A percentile compares a stretch with the other conserved stretches of the same genome.
Conservation (phyloP, 306 rosid species). For the Fragaria nilgerrensis region DNA sequence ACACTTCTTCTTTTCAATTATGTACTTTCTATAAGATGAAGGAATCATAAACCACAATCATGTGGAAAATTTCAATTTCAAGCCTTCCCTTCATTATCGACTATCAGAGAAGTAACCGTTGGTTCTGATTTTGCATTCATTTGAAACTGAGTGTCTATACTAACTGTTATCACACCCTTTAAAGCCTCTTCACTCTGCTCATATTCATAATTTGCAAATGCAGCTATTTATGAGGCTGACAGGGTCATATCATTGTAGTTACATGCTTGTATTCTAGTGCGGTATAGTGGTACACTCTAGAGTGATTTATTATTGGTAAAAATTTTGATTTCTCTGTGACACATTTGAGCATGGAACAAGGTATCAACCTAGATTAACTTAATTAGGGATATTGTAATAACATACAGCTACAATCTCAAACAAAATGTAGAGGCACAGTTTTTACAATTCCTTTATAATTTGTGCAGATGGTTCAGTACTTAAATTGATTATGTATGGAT, state of each 20-base stretch:
- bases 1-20: slow-evolving; percentile 9
- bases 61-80: neutral
- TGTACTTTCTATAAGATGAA: neutral
- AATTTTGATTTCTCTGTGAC: neutral
- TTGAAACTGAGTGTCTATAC: neutral
- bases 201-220: neutral
- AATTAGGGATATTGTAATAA: neutral
- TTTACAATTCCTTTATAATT: neutral
- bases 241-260: neutral
- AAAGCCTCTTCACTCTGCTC: neutral
- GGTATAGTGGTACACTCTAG: neutral
- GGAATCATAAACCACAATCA: too few relatives aligned
- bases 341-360: neutral
- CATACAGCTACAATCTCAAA: neutral
- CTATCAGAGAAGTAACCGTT: neutral
- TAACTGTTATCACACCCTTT: neutral
- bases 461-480: neutral
- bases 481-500: neutral
- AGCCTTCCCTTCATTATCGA: neutral
- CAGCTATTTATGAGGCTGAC: neutral
- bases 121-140: neutral
- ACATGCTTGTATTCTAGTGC: neutral
- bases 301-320: too few relatives aligned
- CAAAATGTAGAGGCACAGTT: neutral
- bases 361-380: neutral